phyloP scores from a whole-genome alignment of 108 stramenopile species.

The Discostella pseudostelligera region DNA sequence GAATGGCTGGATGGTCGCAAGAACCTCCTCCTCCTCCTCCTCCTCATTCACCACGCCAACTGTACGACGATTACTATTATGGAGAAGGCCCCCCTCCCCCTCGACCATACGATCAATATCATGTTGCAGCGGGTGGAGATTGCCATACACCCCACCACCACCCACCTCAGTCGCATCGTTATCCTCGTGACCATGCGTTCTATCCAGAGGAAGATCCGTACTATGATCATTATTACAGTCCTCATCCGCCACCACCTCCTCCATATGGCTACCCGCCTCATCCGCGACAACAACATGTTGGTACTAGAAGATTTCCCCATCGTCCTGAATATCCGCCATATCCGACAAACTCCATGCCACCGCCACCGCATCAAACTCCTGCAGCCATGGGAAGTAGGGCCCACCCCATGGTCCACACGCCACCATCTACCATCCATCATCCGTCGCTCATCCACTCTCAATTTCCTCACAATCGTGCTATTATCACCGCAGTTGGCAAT shows the following conservation, averaged over 20 bases:
- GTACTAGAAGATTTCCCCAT: not conserved
- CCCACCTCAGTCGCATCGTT: constrained; percentile 7
- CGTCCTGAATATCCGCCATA: constrained; percentile 2
- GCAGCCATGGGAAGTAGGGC: not conserved
- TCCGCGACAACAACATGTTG: not conserved
- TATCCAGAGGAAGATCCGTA: constrained; percentile 27
- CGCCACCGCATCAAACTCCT: not conserved
- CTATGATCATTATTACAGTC: constrained; percentile 8
- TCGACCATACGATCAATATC: constrained; percentile 16
- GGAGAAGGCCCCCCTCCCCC: constrained; percentile 1
- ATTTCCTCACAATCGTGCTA: not conserved
- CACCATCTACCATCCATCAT: constrained; percentile 3
- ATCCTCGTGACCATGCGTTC: constrained; percentile 1
- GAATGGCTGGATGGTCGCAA: not conserved
- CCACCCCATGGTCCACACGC: constrained; percentile 2
- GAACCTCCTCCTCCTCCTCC: not conserved
- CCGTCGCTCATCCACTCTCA: constrained; percentile 1
- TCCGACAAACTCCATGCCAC: constrained; percentile 2
- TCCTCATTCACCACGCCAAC: not conserved
- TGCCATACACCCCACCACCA: constrained; percentile 7
- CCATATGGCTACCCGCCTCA: constrained; percentile 29
- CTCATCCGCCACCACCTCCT: constrained; percentile 24
- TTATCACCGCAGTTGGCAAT: not conserved
- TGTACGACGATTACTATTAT: constrained; percentile 4
- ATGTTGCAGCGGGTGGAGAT: constrained; percentile 8